These are phyloP conservation scores for Jaminaea rosea DNA, from an alignment of 1,284 basidiomycete genomes.

Conservation along the genomic window DNA sequence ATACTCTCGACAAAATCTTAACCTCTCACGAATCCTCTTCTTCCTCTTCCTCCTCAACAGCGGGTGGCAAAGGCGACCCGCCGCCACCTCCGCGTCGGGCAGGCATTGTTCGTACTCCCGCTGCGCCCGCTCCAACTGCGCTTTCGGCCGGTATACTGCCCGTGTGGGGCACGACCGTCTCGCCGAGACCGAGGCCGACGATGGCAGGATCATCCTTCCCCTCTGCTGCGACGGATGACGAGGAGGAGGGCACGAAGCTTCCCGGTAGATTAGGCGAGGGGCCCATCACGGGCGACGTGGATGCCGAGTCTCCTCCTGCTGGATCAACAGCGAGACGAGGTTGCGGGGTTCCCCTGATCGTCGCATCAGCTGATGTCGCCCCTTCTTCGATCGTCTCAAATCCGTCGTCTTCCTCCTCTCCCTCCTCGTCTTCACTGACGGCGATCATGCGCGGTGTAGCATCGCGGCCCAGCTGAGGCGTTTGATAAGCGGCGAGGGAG, in stretches of 20 bases:
- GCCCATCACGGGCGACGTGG: background rate
- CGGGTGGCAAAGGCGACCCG: no score
- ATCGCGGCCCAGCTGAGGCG: background rate
- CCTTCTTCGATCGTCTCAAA: background rate
- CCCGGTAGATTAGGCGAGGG: background rate
- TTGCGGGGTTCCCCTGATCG: background rate
- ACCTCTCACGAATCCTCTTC: background rate
- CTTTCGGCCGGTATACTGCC: background rate
- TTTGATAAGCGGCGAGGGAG: background rate
- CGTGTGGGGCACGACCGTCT: background rate
- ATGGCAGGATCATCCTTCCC: no score
- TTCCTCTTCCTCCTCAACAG: background rate
- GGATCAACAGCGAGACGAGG: no score
- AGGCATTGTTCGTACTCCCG: no score
- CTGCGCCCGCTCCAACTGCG: no score
- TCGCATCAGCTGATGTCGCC: background rate
- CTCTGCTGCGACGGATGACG: no score
- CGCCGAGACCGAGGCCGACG: no score
- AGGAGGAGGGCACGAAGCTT: no score
- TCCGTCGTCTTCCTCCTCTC: background rate
- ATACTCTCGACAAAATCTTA: background rate
- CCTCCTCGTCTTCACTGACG: background rate
- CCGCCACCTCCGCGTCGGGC: background rate
- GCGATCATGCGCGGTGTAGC: background rate
- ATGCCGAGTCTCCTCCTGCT: background rate